Evolutionary conservation across 2,329 filamentous ascomycete genomes (phyloP).

Genomic region (Cordyceps militaris): DNA sequence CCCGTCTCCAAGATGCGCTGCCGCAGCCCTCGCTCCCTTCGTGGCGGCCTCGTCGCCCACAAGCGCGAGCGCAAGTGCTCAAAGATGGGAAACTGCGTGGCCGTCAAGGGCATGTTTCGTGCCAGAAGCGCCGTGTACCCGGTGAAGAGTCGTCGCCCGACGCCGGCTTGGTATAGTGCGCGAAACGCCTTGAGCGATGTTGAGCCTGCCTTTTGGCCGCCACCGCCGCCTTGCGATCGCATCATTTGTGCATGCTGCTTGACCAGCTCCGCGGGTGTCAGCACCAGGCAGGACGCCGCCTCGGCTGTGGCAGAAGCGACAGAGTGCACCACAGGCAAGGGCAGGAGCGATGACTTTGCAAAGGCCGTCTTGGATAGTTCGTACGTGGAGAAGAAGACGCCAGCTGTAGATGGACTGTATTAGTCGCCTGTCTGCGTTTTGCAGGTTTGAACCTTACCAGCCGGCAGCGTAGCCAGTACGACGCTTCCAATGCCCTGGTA

Average conservation of each 20-base stretch:
- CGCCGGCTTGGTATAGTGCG: conserved; percentile 45
- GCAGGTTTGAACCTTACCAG: conserved; percentile 44
- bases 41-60: conserved; percentile 29
- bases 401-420: conserved; percentile 43
- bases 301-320: conserved; percentile 70
- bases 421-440: not conserved
- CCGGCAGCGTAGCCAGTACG: conserved; percentile 81
- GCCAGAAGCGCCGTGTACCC: conserved; percentile 79
- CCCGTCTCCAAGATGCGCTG: conserved; percentile 56
- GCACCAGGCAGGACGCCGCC: conserved; percentile 75
- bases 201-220: conserved; percentile 19
- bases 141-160: conserved; percentile 51
- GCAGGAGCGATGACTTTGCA: conserved; percentile 45
- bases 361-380: conserved; percentile 66
- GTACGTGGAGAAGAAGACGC: conserved; percentile 86
- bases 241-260: conserved; percentile 94
- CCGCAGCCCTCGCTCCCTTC: conserved; percentile 17
- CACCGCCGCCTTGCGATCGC: conserved; percentile 19
- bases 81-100: conserved; percentile 82
- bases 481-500: conserved; percentile 87
- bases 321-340: conserved; percentile 64
- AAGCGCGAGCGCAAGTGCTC: conserved; percentile 59
- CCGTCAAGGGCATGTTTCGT: conserved; percentile 80
- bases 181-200: conserved; percentile 44
- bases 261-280: conserved; percentile 83